Percentiles rank a stretch among this genome's conserved stretches.
These are phyloP conservation scores for Pyronema omphalodes DNA, from an alignment of 495 filamentous ascomycete genomes.

Conservation along the genomic window DNA sequence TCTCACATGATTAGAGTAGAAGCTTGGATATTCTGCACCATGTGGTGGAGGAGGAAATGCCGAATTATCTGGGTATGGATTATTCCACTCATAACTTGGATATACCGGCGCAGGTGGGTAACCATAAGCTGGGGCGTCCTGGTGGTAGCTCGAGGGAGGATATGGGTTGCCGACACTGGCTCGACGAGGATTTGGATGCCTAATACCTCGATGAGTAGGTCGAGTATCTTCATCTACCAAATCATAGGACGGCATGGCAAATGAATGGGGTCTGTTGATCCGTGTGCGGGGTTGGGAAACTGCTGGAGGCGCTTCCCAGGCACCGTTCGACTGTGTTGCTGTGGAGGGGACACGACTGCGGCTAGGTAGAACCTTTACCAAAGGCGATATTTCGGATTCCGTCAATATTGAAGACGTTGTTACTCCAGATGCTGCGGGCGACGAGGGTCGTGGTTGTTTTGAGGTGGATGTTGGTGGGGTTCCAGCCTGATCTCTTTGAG, in stretches of 20 bases:
- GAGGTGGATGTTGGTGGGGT: not conserved
- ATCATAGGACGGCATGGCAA: not conserved
- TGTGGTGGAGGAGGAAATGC: slow-evolving; percentile 4
- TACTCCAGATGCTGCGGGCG: not conserved
- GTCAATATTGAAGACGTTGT: not conserved
- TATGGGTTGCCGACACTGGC: not conserved
- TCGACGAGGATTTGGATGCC: not conserved
- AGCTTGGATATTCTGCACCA: slow-evolving; percentile 7
- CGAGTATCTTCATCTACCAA: not conserved
- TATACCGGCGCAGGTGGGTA: not conserved
- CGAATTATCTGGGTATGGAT: not conserved
- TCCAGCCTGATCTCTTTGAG: not conserved
- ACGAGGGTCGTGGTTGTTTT: not conserved
- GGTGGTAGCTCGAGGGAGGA: not conserved
- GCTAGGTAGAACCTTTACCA: not conserved
- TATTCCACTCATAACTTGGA: not conserved
- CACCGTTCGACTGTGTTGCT: not conserved
- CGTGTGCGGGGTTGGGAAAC: not conserved
- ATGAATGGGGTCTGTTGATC: not conserved
- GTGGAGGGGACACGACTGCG: not conserved
- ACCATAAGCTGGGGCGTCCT: not conserved
- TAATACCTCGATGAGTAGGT: not conserved
- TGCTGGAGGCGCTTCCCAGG: too few species aligned
- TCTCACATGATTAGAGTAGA: slow-evolving; percentile 2
- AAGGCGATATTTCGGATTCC: not conserved